Evolutionary conservation across 2,329 filamentous ascomycete genomes (phyloP).

Genomic region (Cercospora canescens): DNA sequence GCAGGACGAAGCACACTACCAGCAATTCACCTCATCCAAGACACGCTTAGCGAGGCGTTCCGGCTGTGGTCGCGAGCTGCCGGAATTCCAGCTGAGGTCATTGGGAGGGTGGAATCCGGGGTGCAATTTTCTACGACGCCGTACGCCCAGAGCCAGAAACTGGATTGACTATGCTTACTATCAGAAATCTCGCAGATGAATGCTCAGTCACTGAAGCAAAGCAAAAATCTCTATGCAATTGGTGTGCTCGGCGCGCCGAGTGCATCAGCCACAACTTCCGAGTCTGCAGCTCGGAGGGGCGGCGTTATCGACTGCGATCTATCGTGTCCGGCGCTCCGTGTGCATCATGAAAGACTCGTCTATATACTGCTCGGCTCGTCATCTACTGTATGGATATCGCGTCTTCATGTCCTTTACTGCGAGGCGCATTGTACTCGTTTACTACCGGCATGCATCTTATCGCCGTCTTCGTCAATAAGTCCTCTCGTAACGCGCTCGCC

Average conservation of each 20-base stretch:
- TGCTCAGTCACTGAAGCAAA: not conserved
- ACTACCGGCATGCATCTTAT: slow-evolving; percentile 61
- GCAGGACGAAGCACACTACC: not conserved
- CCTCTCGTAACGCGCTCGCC: slow-evolving; percentile 64
- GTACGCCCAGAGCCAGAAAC: not conserved
- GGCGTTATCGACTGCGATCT: not conserved
- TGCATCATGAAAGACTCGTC: not conserved
- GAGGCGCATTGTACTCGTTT: slow-evolving; percentile 86
- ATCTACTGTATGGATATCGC: slow-evolving; percentile 16
- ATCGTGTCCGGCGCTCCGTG: not conserved
- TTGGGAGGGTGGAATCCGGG: not conserved
- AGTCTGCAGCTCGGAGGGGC: not conserved
- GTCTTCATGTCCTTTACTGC: slow-evolving; percentile 61
- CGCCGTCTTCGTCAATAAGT: slow-evolving; percentile 63
- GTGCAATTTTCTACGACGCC: slow-evolving; percentile 1
- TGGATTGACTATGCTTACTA: not conserved
- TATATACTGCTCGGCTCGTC: slow-evolving; percentile 2
- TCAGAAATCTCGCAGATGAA: not conserved
- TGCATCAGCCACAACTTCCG: not conserved
- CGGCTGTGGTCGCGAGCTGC: not conserved
- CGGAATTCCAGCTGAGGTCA: not conserved
- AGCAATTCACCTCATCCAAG: not conserved
- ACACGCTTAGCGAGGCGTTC: not conserved
- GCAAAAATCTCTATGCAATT: slow-evolving; percentile 2
- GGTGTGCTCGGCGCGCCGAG: too few species aligned